Evolutionary conservation across 805 yeast species (phyloP), one percentile per base, ranked within the genome.

Genomic region (Candida sanyiensis): DNA sequence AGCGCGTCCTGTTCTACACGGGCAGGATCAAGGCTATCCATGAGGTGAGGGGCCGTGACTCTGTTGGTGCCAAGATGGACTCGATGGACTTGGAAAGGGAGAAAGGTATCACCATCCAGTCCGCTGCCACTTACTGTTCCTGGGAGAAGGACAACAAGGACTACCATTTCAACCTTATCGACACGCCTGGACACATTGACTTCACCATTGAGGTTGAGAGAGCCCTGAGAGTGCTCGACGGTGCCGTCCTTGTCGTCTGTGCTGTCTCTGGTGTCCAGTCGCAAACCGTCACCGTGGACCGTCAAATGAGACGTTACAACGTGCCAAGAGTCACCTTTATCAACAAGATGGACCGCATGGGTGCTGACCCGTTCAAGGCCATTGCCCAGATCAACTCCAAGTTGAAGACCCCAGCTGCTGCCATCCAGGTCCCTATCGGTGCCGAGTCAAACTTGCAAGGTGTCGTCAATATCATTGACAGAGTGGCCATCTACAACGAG

Each of bases 51-150:
- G 98, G 98, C 34, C 78, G 93, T 56, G 98, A 93, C 61, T 81
- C 88, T 50, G 97, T 93, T 42, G 99, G 99, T 45, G 99, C 99
- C 40, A 93, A 89, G 67, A 93, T 93, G 99, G 98, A 93, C 64
- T 90, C 89, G 45, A 93, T 93, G 98, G 98, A 93, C 53, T 72
- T 93, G 50, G 98, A 93, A 66, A 80, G 98, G 61, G 98, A 93
- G 64, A 93, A 93, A 61, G 98, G 98, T 64, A 93, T 93, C 57
- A 93, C 98, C 37, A 93, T 93, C 59, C 98, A 93, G 66, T 87
- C 96, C 44, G 98, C 98, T 47, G 98, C 98, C 25, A 93, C 98
- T 2, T 93, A 85, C 68, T 90, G 97, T 70, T 81, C 94, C 35
- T 93, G 98, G 98, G 81, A 81, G 43, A 85, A 84, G 58, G 80